Evolutionary conservation across 2,329 filamentous ascomycete species (phyloP).

Genomic region (Neoascochyta sp.): DNA sequence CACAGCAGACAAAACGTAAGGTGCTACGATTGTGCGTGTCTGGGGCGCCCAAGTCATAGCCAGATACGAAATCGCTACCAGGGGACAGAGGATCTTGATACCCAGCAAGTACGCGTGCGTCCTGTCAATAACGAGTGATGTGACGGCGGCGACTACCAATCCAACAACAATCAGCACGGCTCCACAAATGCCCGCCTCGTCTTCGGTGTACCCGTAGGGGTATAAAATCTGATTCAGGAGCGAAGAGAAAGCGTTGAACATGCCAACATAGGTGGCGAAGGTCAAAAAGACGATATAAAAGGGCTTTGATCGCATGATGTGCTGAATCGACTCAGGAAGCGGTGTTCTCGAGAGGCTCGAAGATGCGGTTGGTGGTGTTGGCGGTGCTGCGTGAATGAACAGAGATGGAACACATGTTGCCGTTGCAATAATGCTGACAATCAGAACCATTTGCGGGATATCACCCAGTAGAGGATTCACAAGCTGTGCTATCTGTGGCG

Average conservation of each 20-base stretch:
- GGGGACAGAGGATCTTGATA: constrained; percentile 69
- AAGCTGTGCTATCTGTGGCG: constrained; percentile 62
- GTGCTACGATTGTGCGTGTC: constrained; percentile 59
- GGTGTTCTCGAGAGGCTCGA: constrained; percentile 54
- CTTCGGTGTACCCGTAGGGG: constrained; percentile 80
- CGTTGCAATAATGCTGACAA: constrained; percentile 76
- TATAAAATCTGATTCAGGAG: constrained; percentile 85
- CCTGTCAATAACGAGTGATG: constrained; percentile 77
- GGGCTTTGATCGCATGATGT: constrained; percentile 56
- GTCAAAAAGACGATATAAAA: constrained; percentile 78
- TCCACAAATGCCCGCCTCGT: constrained; percentile 83
- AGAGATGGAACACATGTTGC: constrained; percentile 69
- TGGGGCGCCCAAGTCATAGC: constrained; percentile 75
- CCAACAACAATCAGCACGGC: constrained; percentile 87
- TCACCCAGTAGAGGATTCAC: constrained; percentile 74
- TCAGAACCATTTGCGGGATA: constrained; percentile 79
- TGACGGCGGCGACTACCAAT: constrained; percentile 70
- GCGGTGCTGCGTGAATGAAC: constrained; percentile 73
- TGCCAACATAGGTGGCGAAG: constrained; percentile 80
- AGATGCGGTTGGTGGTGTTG: constrained; percentile 71
- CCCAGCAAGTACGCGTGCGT: constrained; percentile 73
- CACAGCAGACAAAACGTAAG: constrained; percentile 70
- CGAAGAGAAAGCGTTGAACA: constrained; percentile 89
- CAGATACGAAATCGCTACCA: constrained; percentile 71
- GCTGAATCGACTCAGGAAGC: constrained; percentile 50